A percentile compares a stretch with the other conserved stretches of the same genome.
These are phyloP conservation scores for Ganoderma lingzhi DNA, from an alignment of 1,284 basidiomycete genomes.

Conservation along the genomic window DNA sequence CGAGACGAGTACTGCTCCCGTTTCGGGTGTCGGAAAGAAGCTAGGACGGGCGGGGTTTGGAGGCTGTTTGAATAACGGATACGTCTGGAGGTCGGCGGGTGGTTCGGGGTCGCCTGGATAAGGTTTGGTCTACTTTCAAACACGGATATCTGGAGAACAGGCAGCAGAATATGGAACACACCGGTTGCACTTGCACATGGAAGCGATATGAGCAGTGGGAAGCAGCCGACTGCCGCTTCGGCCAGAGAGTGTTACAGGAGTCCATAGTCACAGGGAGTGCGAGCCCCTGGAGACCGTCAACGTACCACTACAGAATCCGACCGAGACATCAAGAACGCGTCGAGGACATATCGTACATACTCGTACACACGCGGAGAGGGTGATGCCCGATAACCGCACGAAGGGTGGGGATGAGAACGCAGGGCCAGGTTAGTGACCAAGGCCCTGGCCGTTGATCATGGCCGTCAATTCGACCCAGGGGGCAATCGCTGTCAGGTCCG, in stretches of 20 bases:
- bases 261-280: neutral
- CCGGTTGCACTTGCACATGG: constrained; percentile 25
- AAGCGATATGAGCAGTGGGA: neutral
- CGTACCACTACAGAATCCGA: constrained; percentile 16
- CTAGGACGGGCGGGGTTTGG: constrained; percentile 5
- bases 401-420: neutral
- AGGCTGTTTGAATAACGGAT: constrained; percentile 9
- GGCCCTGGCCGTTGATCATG: constrained; percentile 71
- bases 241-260: constrained; percentile 2
- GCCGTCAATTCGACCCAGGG: constrained; percentile 79
- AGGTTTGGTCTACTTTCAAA: constrained; percentile 14
- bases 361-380: constrained; percentile 14
- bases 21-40: neutral
- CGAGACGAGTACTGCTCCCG: constrained; percentile 5
- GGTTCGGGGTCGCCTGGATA: constrained; percentile 18
- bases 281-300: constrained; percentile 4
- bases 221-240: neutral
- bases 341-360: constrained; percentile 19
- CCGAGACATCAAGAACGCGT: constrained; percentile 1
- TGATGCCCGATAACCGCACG: neutral
- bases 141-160: constrained; percentile 18
- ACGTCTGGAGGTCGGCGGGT: constrained; percentile 1
- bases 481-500: constrained; percentile 73
- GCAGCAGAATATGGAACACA: constrained; percentile 21
- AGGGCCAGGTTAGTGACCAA: constrained; percentile 56